Evolutionary conservation across 495 filamentous ascomycete species (phyloP).

Genomic region (Podospora bellae-mahoneyi): DNA sequence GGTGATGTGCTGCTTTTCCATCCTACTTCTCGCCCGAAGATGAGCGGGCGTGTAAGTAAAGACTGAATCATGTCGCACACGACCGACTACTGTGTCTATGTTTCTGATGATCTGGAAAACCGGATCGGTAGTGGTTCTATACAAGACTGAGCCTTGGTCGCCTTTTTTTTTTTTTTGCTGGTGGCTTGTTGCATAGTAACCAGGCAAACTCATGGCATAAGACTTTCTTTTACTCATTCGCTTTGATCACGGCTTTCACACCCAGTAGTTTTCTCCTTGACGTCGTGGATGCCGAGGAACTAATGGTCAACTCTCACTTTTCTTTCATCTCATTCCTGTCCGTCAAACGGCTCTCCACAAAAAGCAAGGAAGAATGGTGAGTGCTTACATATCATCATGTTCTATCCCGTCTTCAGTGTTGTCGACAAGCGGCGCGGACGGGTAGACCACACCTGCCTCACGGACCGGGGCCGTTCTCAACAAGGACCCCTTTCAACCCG

Average conservation of each 20-base stretch:
- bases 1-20: not conserved
- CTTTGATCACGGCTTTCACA: not conserved
- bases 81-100: not conserved
- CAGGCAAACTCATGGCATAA: not conserved
- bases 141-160: constrained; percentile 4
- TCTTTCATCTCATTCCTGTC: not conserved
- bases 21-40: not conserved
- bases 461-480: not conserved
- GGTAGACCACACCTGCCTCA: not conserved
- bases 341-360: not conserved
- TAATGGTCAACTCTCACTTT: not conserved
- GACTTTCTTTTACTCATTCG: not conserved
- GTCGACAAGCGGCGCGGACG: not conserved
- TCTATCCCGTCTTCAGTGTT: not conserved
- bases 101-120: constrained; percentile 5
- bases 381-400: not conserved
- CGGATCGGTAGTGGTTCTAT: not conserved
- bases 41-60: constrained; percentile 3
- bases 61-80: constrained; percentile 24
- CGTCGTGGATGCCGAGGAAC: not conserved
- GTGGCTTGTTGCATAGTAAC: constrained; percentile 12
- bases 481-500: not conserved
- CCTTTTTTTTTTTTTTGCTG: not conserved
- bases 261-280: not conserved
- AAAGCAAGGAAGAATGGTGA: constrained; percentile 7